Base-by-base conservation (phyloP, 192 early-diverging fungal species). In the Backusella parvicylindrica region DNA sequence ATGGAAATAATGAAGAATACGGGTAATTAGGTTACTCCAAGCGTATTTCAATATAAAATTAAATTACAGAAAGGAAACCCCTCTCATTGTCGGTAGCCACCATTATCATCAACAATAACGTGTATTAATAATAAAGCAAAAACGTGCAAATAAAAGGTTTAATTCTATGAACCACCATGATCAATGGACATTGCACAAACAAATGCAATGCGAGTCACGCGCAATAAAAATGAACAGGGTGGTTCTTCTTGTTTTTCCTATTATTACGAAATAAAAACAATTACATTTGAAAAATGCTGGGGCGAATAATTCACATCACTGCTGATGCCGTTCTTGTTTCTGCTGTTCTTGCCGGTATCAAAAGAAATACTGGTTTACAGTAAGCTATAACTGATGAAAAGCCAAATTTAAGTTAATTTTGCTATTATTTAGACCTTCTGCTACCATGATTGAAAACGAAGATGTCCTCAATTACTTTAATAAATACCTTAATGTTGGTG, bases 291-390 rank as follows among this genome's bases (percentile, higher is more conserved):
- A 28, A 26, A 60, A 87, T 89, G 84, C 73, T 86, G 70, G 79
- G 82, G 21, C 80, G 80, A 72, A n/a, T 89, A 35, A 71, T 87
- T 40, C 88, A 91, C 77, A 73, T 85, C 71, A 83, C 88, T 26
- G 87, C 84, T 71, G 86, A 91, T 75, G 88, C 87, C 56, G 78
- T 88, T 36, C 79, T 91, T 26, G 76, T 91, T 60, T 89, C 89
- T 37, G 84, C 89, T 18, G 87, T 91, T 32, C 83, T 88, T 43
- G 86, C 86, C 49, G 90, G 90, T 30, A 87, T 86, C 74, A 88
- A 86, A 73, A 83, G 86, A 56, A 86, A 84, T 72, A 84, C 86
- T 40, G 88, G 86, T 68, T 75, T 86, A 32, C 73, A 77, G 78
- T 79, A 77, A 81, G 74, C 74, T n/a, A 32, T 23, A 53, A 2